These are phyloP conservation scores for Syncephalastrum racemosum DNA, from an alignment of 371 early-diverging fungal genomes.

Conservation along the genomic window DNA sequence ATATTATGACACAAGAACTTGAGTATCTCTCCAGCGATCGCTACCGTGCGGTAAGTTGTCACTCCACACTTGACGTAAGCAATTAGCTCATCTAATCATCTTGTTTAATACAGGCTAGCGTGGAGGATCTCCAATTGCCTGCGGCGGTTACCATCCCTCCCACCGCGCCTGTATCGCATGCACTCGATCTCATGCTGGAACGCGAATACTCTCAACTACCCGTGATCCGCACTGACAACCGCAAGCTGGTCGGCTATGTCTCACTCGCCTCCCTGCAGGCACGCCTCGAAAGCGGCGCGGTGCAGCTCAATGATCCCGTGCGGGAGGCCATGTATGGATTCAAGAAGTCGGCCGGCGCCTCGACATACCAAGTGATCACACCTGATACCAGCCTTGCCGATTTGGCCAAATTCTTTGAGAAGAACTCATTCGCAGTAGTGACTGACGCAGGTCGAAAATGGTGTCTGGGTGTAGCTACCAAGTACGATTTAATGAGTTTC, in stretches of 20 bases:
- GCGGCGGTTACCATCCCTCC: constrained; percentile 76
- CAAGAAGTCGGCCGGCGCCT: constrained; percentile 24
- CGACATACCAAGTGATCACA: constrained; percentile 72
- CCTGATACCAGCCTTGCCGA: constrained; percentile 81
- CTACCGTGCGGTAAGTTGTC: constrained; percentile 59
- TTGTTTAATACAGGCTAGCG: constrained; percentile 49
- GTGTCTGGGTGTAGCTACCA: constrained; percentile 82
- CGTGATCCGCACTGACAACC: constrained; percentile 61
- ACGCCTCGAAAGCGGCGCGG: constrained; percentile 53
- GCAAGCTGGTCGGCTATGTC: constrained; percentile 80
- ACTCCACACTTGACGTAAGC: neutral
- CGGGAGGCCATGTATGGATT: constrained; percentile 68
- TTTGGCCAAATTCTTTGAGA: constrained; percentile 73
- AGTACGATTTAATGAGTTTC: constrained; percentile 75
- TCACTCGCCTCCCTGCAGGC: constrained; percentile 66
- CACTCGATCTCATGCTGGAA: constrained; percentile 77
- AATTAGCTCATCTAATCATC: neutral
- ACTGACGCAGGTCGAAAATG: constrained; percentile 82
- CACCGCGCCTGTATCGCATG: constrained; percentile 55
- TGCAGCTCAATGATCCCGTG: constrained; percentile 49
- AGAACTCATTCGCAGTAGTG: constrained; percentile 79
- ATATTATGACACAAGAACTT: constrained; percentile 54
- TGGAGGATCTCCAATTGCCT: constrained; percentile 86
- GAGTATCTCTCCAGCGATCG: constrained; percentile 64
- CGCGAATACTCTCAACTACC: constrained; percentile 88